These are phyloP conservation scores for Reticulascus tulasneorum DNA, from an alignment of 2,329 filamentous ascomycete genomes.

Conservation along the genomic window DNA sequence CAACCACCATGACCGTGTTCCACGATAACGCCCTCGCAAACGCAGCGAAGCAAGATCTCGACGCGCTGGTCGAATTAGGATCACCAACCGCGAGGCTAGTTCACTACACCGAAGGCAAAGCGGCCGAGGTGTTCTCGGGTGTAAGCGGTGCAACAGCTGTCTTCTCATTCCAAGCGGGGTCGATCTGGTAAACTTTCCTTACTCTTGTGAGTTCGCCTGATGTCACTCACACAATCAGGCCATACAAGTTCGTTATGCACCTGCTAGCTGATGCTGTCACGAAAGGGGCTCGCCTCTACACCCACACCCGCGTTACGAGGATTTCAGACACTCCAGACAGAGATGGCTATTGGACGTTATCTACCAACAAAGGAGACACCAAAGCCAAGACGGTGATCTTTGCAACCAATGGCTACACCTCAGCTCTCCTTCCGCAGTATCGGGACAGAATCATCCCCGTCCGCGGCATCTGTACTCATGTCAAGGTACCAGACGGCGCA, in stretches of 20 bases:
- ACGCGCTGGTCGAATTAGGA: conserved; percentile 3
- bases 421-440: conserved; percentile 56
- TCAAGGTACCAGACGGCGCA: conserved; percentile 17
- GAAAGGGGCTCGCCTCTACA: conserved; percentile 13
- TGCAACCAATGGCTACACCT: conserved; percentile 66
- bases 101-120: conserved; percentile 10
- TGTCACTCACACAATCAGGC: conserved; percentile 18
- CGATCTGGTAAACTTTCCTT: conserved; percentile 35
- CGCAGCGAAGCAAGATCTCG: conserved; percentile 18
- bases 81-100: conserved; percentile 8
- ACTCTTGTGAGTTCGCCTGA: too few relatives aligned
- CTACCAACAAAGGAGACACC: conserved; percentile 52
- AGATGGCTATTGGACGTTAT: conserved; percentile 15
- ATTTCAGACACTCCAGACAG: conserved; percentile 13
- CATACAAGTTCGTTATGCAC: conserved; percentile 54
- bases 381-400: conserved; percentile 52
- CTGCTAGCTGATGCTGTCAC: conserved; percentile 42
- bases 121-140: conserved; percentile 28
- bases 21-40: conserved; percentile 1
- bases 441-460: conserved; percentile 58
- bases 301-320: conserved; percentile 12
- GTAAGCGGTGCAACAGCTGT: conserved; percentile 31
- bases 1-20: conserved; percentile 9
- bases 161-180: conserved; percentile 23
- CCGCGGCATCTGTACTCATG: conserved; percentile 40